phyloP scores from a whole-genome alignment of 352 stramenopile species.

The Pseudoperonospora humuli region DNA sequence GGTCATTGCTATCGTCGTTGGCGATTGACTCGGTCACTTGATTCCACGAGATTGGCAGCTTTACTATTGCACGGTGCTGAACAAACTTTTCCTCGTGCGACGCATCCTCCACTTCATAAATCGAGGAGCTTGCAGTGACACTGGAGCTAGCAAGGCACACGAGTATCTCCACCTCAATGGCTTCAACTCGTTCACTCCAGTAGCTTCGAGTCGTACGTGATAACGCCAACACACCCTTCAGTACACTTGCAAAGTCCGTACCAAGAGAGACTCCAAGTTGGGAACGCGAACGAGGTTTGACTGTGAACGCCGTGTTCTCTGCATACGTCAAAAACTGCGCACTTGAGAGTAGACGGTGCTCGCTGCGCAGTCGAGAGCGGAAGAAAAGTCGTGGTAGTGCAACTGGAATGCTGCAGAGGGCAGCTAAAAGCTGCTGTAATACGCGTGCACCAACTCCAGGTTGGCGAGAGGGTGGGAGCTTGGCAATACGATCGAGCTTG shows the following conservation, averaged over 20 bases:
- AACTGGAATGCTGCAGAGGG: slow-evolving; percentile 23
- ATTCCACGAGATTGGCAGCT: slow-evolving; percentile 22
- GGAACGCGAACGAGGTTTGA: slow-evolving; percentile 39
- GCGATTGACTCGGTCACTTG: slow-evolving; percentile 1
- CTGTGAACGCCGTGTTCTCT: slow-evolving; percentile 32
- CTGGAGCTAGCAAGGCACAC: slow-evolving; percentile 14
- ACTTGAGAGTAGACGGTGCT: slow-evolving; percentile 25
- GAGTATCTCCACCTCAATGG: slow-evolving; percentile 24
- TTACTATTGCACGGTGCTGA: slow-evolving; percentile 18
- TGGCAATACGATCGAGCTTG: slow-evolving; percentile 22
- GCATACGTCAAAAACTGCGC: slow-evolving; percentile 42
- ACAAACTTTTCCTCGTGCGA: slow-evolving; percentile 10
- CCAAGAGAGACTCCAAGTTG: slow-evolving; percentile 43
- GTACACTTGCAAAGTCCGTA: slow-evolving; percentile 40
- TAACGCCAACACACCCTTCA: slow-evolving; percentile 32
- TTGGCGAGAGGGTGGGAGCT: slow-evolving; percentile 15
- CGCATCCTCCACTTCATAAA: slow-evolving; percentile 5
- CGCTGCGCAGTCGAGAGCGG: slow-evolving; percentile 18
- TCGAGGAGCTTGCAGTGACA: slow-evolving; percentile 2
- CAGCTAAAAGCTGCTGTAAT: slow-evolving; percentile 30
- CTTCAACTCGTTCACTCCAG: slow-evolving; percentile 11
- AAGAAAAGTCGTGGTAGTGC: slow-evolving; percentile 37
- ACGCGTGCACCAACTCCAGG: slow-evolving; percentile 22
- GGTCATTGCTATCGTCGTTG: neutral
- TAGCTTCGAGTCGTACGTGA: slow-evolving; percentile 6